Evolutionary conservation across 2,329 filamentous ascomycete genomes (phyloP), one percentile per base, ranked within the genome.

Genomic region (Hirsutella minnesotensis): DNA sequence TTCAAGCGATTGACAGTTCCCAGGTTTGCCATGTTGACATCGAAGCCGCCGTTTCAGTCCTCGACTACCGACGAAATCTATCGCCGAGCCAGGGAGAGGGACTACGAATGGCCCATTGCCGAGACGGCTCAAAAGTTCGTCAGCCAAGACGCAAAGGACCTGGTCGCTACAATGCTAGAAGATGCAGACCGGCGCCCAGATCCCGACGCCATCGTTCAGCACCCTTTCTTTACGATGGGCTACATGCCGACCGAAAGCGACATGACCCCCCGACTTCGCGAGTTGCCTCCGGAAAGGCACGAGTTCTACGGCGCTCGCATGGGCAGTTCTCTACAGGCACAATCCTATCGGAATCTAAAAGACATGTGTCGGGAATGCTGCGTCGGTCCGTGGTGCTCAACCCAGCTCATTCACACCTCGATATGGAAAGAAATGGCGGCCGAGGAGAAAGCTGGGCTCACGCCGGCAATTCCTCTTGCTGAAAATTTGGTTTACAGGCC

Each of bases 21-120:
- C 51, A 87, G 83, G 61, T 96, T 94, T 65, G 94, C 92, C 39
- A 90, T 98, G 78, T 83, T 96, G 38, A 92, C 92, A 8, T 94
- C 92, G 18, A 94, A 90, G 55, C 90, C 92, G 1, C 92, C 92
- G 0, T 98, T 98, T 61, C 92, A 98, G 64, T 94, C 92, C 12
- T 81, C 82, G 12, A 90, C 85, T 34, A 85, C 85, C 16, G 85
- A 92, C 57, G 85, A 90, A 56, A 92, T 92, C 47, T 92, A 92
- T 64, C 77, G 70, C 61, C 78, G 73, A 61, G 82, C 78, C 43
- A 66, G 72, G 53, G 76, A 81, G 52, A 73, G 83, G 51, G 83
- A 88, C 55, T 90, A 89, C 58, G 81, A 84, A 55, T 90, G 85
- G 85, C 85, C 85, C 13, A 73, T 75, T 45, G 62, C 77, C 21